A percentile compares a stretch with the other conserved stretches of the same genome.
These are phyloP conservation scores for Crithidia fasciculata DNA, from an alignment of 208 protist genomes.

Conservation along the genomic window DNA sequence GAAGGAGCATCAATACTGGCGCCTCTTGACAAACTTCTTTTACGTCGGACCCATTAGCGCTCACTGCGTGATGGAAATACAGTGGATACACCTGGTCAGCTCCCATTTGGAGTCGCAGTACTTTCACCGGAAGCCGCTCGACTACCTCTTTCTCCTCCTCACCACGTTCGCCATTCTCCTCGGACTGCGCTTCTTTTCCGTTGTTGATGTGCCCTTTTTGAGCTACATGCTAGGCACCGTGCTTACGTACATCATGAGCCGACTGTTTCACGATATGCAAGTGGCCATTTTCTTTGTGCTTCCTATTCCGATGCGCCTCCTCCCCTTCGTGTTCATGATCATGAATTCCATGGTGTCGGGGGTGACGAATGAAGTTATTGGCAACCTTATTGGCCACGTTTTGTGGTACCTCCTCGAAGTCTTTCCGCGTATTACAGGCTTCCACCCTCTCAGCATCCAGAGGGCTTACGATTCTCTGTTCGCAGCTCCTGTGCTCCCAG, in stretches of 20 bases:
- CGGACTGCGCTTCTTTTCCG: constrained; percentile 36
- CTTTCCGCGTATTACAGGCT: constrained; percentile 85
- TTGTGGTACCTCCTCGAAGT: constrained; percentile 87
- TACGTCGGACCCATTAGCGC: constrained; percentile 68
- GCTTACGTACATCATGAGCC: constrained; percentile 79
- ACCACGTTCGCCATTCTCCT: constrained; percentile 52
- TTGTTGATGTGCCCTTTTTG: constrained; percentile 67
- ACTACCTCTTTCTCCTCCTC: constrained; percentile 76
- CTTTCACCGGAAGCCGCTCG: constrained; percentile 57
- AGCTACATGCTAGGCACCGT: constrained; percentile 55
- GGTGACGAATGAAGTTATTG: constrained; percentile 47
- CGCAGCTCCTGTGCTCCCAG: constrained; percentile 1
- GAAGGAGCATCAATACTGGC: constrained; percentile 86
- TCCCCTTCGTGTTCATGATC: constrained; percentile 65
- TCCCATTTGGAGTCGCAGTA: constrained; percentile 66
- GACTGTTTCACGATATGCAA: constrained; percentile 60
- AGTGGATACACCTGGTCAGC: constrained; percentile 75
- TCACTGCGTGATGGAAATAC: constrained; percentile 57
- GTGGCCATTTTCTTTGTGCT: constrained; percentile 62
- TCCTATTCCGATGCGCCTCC: constrained; percentile 50
- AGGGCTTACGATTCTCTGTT: constrained; percentile 36
- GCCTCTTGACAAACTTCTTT: constrained; percentile 76
- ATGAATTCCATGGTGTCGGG: constrained; percentile 36
- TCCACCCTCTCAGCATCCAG: constrained; percentile 64
- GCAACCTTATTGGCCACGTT: constrained; percentile 67